Percentiles rank a stretch among this genome's conserved stretches.
phyloP scores from a whole-genome alignment of 2,329 filamentous ascomycete species.

The Emericellopsis cladophorae region DNA sequence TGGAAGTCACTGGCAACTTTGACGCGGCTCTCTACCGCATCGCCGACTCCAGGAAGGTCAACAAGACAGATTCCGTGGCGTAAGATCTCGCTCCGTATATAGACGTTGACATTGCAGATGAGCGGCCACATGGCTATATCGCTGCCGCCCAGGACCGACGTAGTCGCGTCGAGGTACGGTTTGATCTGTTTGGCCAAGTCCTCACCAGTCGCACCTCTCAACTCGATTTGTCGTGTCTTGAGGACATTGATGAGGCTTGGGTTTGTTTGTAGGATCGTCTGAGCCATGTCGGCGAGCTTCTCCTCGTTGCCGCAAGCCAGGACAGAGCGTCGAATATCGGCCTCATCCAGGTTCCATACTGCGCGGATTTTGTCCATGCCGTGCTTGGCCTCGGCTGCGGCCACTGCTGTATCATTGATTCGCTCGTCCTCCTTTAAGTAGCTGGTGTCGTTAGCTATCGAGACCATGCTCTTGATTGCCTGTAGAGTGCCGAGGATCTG shows the following conservation, averaged over 20 bases:
- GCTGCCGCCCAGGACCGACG: background rate
- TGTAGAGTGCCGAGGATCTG: constrained; percentile 8
- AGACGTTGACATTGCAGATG: constrained; percentile 24
- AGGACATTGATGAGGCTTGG: constrained; percentile 3
- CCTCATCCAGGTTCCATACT: constrained; percentile 8
- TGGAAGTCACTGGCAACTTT: constrained; percentile 8
- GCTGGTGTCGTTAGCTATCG: background rate
- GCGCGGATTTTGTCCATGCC: constrained; percentile 10
- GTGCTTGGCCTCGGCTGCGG: constrained; percentile 3
- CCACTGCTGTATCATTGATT: background rate
- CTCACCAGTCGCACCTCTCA: constrained; percentile 2
- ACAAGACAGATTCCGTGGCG: constrained; percentile 35
- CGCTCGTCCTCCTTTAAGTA: constrained; percentile 6
- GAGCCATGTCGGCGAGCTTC: background rate
- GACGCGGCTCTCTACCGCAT: constrained; percentile 15
- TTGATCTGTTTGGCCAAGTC: constrained; percentile 8
- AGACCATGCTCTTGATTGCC: background rate
- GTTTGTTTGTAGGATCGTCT: constrained; percentile 6
- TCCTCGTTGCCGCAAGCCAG: background rate
- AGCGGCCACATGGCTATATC: constrained; percentile 22
- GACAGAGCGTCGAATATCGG: constrained; percentile 3
- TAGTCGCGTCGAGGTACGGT: constrained; percentile 14
- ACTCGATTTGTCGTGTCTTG: background rate
- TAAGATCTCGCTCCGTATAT: constrained; percentile 28
- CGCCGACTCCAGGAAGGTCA: constrained; percentile 39